These are phyloP conservation scores for Rutstroemia sp. DNA, from an alignment of 2,329 filamentous ascomycete genomes.

Conservation along the genomic window DNA sequence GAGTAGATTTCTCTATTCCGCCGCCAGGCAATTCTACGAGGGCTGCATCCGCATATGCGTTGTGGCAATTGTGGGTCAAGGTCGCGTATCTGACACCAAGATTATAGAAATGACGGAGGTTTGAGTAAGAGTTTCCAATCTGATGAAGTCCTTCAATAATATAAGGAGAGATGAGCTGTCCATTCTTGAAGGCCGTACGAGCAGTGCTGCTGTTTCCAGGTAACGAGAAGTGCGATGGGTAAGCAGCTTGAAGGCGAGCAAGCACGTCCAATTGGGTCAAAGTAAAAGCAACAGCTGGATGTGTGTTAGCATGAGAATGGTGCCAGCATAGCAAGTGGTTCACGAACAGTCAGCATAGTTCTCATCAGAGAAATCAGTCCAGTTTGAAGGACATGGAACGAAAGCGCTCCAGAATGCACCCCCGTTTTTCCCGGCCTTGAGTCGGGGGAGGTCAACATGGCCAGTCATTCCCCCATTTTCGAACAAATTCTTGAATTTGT, in stretches of 20 bases:
- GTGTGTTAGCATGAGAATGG: not conserved
- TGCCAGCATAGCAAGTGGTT: not conserved
- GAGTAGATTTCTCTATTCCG: constrained; percentile 33
- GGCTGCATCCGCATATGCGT: constrained; percentile 80
- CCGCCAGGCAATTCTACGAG: constrained; percentile 45
- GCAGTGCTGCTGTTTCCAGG: constrained; percentile 53
- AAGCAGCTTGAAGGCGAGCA: constrained; percentile 53
- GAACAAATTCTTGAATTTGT: constrained; percentile 69
- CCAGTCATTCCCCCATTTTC: constrained; percentile 57
- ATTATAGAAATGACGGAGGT: constrained; percentile 65
- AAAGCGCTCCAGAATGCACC: constrained; percentile 94
- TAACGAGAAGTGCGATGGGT: constrained; percentile 63
- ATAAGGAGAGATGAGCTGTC: constrained; percentile 67
- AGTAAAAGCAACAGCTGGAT: constrained; percentile 54
- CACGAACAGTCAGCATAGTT: constrained; percentile 59
- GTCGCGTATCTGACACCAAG: constrained; percentile 84
- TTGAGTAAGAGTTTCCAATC: constrained; percentile 77
- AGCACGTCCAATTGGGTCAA: constrained; percentile 70
- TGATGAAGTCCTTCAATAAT: constrained; percentile 88
- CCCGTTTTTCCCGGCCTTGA: constrained; percentile 63
- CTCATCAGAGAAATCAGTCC: constrained; percentile 64
- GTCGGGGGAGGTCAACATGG: constrained; percentile 74
- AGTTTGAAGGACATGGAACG: constrained; percentile 66
- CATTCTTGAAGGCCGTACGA: constrained; percentile 49
- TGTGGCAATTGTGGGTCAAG: constrained; percentile 90